Base-by-base conservation (phyloP, 2,329 filamentous ascomycete genomes). In the Cordyceps militaris region DNA sequence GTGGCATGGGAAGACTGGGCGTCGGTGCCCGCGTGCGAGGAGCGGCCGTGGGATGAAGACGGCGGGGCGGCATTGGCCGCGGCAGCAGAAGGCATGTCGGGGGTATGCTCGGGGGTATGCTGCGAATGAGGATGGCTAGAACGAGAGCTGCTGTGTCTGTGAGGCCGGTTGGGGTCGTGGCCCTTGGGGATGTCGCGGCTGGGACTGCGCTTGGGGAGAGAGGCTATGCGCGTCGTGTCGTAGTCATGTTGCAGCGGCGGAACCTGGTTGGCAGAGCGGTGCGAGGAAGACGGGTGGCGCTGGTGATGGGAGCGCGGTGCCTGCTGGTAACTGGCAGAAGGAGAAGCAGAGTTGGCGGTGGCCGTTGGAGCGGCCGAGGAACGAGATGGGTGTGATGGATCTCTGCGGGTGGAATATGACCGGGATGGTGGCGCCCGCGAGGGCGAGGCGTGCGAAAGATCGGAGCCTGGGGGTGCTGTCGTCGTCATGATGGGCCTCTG, bases 161-260 rank as follows among this genome's bases (percentile, higher is more conserved):
- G 79, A 63, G 73, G 71, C 65, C 66, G 69, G 57, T 30, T 62
- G 60, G 76, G 68, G 73, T 81, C 63, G 76, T 79, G 65, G 83
- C 84, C 70, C 79, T 76, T 70, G 79, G 81, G 67, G 60, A 79
- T 78, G 66, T 89, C 87, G 69, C 79, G 80, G 65, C 84, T 87
- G 60, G 82, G 79, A 74, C 80, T 85, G 73, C 84, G 81, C 81
- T 84, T 73, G 77, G 79, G 64, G 74, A 82, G 75, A 56, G 80
- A 77, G 66, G 83, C 81, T 75, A 88, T 72, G 76, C 86, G 86
- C 66, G 80, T 78, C 65, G 85, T 81, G 74, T 93, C 89, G 76
- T 85, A 86, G 73, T 94, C 89, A 71, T 86, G 79, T 66, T 87
- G 84, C 23, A 36, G 54, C 56, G 76, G 74, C 54, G 74, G 65